A percentile compares a stretch with the other conserved stretches of the same genome.
Conservation (phyloP, 2,329 filamentous ascomycete genomes). For the Aspergillus sp. region DNA sequence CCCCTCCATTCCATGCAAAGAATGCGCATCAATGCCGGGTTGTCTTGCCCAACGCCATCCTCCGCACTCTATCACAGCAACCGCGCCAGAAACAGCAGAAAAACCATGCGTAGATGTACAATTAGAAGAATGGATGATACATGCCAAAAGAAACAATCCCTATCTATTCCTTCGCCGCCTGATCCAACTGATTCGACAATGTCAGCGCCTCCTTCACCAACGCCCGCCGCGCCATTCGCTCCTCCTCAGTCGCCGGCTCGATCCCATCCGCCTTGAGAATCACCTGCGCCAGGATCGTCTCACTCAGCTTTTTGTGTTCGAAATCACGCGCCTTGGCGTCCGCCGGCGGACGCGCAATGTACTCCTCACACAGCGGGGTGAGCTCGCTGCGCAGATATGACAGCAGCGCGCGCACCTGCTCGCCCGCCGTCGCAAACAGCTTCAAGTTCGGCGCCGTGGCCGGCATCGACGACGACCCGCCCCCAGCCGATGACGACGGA, state of each 20-base stretch:
- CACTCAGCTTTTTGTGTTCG: slow-evolving; percentile 45
- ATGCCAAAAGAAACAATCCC: neutral
- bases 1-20: too few species aligned
- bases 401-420: slow-evolving; percentile 38
- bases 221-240: slow-evolving; percentile 50
- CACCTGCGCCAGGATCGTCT: slow-evolving; percentile 44
- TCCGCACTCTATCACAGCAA: too few species aligned
- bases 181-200: slow-evolving; percentile 39
- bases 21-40: too few species aligned
- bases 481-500: slow-evolving; percentile 14
- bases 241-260: slow-evolving; percentile 66
- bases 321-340: slow-evolving; percentile 41
- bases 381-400: slow-evolving; percentile 38
- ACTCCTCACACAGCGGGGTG: slow-evolving; percentile 38
- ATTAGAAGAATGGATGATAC: neutral
- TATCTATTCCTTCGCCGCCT: slow-evolving; percentile 14
- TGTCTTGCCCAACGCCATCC: too few species aligned
- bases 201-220: slow-evolving; percentile 44
- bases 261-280: slow-evolving; percentile 65
- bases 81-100: too few species aligned
- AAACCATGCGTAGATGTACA: too few species aligned
- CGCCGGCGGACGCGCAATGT: slow-evolving; percentile 38
- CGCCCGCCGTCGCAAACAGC: slow-evolving; percentile 30
- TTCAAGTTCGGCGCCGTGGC: slow-evolving; percentile 36
- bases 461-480: slow-evolving; percentile 16